Percentiles rank a stretch among this genome's conserved stretches.
Evolutionary conservation across 1,284 basidiomycete genomes (phyloP).

Genomic region (Heterobasidion occidentale): DNA sequence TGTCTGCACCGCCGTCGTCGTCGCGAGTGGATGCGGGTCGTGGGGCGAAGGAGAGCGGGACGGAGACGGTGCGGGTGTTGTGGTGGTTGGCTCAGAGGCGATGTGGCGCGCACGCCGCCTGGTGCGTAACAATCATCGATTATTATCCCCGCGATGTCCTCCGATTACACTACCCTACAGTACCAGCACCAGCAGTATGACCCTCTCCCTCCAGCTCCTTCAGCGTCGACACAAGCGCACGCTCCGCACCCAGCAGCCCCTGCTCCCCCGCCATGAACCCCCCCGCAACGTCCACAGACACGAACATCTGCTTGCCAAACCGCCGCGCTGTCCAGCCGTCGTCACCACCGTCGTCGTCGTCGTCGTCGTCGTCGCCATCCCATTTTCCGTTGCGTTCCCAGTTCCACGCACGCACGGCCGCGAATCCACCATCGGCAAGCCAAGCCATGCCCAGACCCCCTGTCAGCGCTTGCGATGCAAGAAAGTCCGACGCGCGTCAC

Average conservation of each 20-base stretch:
- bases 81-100: not conserved
- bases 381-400: not conserved
- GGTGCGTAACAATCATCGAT: not conserved
- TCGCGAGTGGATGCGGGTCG: conserved; percentile 1
- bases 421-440: not conserved
- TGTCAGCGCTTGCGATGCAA: not conserved
- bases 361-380: not conserved
- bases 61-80: not conserved
- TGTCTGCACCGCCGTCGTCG: not conserved
- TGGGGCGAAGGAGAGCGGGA: not conserved
- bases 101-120: not conserved
- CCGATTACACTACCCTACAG: not conserved
- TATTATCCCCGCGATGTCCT: not conserved
- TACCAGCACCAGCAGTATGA: not conserved
- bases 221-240: conserved; percentile 42
- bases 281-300: conserved; percentile 59
- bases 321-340: conserved; percentile 38
- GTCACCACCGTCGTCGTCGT: not conserved
- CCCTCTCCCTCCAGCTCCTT: conserved; percentile 28
- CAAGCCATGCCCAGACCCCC: not conserved
- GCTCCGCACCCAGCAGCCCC: conserved; percentile 48
- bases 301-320: conserved; percentile 58
- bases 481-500: not conserved
- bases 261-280: conserved; percentile 35
- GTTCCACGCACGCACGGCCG: conserved; percentile 2